Percentiles rank a stretch among this genome's conserved stretches.
Evolutionary conservation across 164 flowering plant species (phyloP).

Genomic region (Nymphaea thermarum): DNA sequence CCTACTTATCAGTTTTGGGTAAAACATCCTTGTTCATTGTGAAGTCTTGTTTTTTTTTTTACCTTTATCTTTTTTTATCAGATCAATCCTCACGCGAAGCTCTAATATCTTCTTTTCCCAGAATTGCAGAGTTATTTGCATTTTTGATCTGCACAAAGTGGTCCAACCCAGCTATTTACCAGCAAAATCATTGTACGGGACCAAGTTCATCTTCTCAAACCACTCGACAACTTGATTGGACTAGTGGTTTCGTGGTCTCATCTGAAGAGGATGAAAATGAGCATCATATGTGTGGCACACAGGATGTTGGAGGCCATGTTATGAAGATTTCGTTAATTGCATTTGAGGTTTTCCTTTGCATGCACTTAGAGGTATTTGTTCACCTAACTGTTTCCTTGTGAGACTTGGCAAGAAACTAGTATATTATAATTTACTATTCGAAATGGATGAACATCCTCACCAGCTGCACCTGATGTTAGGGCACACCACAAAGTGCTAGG

Average conservation of each 20-base stretch:
- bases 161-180: conserved; percentile 81
- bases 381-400: background rate
- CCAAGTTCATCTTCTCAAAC: conserved; percentile 39
- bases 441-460: conserved; percentile 1
- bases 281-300: conserved; percentile 44
- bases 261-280: conserved; percentile 47
- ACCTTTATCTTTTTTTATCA: too few species aligned
- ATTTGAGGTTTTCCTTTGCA: conserved; percentile 76
- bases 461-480: conserved; percentile 32
- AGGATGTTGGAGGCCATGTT: conserved; percentile 83
- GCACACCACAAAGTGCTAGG: conserved; percentile 57
- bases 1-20: conserved; percentile 85
- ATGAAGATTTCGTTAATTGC: conserved; percentile 73
- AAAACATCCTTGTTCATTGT: conserved; percentile 3
- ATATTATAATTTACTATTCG: background rate
- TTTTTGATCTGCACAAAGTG: conserved; percentile 93
- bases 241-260: conserved; percentile 47
- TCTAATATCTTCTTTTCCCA: conserved; percentile 13
- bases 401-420: background rate
- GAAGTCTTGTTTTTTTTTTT: too few species aligned
- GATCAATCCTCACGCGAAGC: background rate
- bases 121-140: conserved; percentile 91
- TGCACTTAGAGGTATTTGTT: conserved; percentile 69
- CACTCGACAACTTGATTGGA: conserved; percentile 63
- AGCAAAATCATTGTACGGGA: conserved; percentile 31